Base-by-base conservation (phyloP, 495 filamentous ascomycete species). In the Penicillium arizonense region DNA sequence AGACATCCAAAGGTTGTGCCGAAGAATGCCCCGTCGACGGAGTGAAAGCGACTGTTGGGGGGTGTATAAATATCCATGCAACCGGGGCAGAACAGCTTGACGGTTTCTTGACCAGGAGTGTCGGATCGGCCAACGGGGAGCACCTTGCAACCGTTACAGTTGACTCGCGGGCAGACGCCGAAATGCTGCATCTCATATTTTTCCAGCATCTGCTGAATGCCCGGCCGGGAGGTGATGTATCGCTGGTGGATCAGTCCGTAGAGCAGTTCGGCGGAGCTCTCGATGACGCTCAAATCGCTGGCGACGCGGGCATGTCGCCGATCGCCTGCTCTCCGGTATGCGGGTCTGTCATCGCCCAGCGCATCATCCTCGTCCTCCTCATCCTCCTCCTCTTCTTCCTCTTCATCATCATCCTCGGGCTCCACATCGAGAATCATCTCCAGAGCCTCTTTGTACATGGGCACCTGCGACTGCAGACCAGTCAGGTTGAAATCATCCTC, bases 401-500 rank as follows among this genome's bases (percentile, higher is more conserved):
- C 89, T 13, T 92, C 88, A 36, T 92, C 90, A 23, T 91, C 89
- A 14, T 96, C 91, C 67, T 96, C 91, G 12, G 94, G 93, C 62
- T 98, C 94, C 41, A 98, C 95, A 59, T 98, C 94, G 35, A 98
- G 80, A 55, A 98, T 97, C 94, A 98, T 97, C 81, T 98, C 83
- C 48, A 86, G 66, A 0, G 94, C 94, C 74, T 98, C 94, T 70
- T 97, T 98, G 68, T 98, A 98, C 92, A 96, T 97, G 49, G 91
- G 89, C 44, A 98, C 94, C 73, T 97, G 91, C 32, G 83, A 88
- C 72, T 96, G 90, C 54, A 98, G 79, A 20, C 94, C 94, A 4
- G 94, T 98, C 47, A 98, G 79, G 73, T 98, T 98, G 77, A 98
- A 98, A 68, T 98, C 94, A 84, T 98, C 94, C 70, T 98, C 94